Conservation (phyloP, 1,284 basidiomycete species). For the Naganishia cerealis region DNA sequence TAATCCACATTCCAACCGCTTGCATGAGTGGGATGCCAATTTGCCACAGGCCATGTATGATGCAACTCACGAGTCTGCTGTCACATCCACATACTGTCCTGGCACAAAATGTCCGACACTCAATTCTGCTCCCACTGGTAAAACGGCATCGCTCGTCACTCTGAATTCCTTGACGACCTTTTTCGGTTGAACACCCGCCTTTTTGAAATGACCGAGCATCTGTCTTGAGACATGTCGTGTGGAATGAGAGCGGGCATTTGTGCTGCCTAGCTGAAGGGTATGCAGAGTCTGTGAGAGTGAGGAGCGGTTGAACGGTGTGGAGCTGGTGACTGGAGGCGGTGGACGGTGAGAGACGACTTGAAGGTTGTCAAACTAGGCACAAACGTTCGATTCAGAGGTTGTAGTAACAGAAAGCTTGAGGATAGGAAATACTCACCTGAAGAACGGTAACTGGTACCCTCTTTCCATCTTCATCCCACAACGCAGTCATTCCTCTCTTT, state of each 20-base stretch:
- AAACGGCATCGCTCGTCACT: constrained; percentile 81
- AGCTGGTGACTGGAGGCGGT: constrained; percentile 38
- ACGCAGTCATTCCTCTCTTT: constrained; percentile 91
- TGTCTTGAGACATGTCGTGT: constrained; percentile 60
- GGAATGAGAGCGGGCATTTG: constrained; percentile 60
- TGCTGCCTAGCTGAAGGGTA: constrained; percentile 80
- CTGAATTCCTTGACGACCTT: constrained; percentile 85
- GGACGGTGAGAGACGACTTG: constrained; percentile 53
- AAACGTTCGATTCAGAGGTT: not conserved
- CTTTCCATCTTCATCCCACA: constrained; percentile 88
- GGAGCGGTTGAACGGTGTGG: constrained; percentile 22
- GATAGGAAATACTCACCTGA: constrained; percentile 63
- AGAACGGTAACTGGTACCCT: constrained; percentile 89
- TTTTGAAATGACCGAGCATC: constrained; percentile 83
- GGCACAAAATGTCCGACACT: constrained; percentile 96
- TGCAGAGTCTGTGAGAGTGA: constrained; percentile 63
- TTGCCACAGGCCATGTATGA: constrained; percentile 1
- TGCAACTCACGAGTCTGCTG: constrained; percentile 77
- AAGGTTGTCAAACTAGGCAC: constrained; percentile 56
- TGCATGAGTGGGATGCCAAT: not conserved
- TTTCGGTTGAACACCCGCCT: constrained; percentile 80
- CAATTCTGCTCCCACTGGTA: constrained; percentile 85
- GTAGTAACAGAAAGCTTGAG: not conserved
- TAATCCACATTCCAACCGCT: constrained; percentile 48
- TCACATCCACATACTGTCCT: constrained; percentile 92